phyloP scores from a whole-genome alignment of 1,284 basidiomycete species.

The Moesziomyces parantarcticus region DNA sequence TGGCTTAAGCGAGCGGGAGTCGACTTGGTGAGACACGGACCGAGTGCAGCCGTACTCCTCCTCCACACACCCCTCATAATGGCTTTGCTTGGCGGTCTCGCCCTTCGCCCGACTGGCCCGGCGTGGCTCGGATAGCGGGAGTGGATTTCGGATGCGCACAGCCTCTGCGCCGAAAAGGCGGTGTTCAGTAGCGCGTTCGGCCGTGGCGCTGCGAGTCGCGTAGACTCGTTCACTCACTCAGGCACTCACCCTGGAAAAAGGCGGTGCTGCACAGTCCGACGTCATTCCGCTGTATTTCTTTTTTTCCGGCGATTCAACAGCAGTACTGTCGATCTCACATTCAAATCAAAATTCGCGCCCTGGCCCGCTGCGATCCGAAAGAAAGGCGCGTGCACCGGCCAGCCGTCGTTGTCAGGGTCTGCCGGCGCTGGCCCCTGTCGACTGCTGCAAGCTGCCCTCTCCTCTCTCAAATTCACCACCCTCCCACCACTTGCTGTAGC shows the following conservation, averaged over 20 bases:
- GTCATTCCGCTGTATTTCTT: no score
- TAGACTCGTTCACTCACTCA: background rate
- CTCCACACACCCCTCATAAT: no score
- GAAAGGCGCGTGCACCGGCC: background rate
- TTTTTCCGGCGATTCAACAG: no score
- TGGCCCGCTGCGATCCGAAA: no score
- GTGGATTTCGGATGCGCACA: background rate
- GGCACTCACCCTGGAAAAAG: no score
- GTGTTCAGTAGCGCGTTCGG: background rate
- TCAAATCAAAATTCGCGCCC: no score
- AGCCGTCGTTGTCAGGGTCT: background rate
- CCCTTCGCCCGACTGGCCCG: no score
- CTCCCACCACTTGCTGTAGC: background rate
- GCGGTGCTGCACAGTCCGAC: background rate
- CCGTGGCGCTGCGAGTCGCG: slow-evolving; percentile 1
- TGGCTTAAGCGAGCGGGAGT: no score
- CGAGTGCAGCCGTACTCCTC: no score
- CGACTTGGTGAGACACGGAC: no score
- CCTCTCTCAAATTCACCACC: background rate
- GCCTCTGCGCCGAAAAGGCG: background rate
- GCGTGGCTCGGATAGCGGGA: background rate
- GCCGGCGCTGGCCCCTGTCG: background rate
- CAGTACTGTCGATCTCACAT: background rate
- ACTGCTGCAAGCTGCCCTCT: no score
- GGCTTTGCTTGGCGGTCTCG: no score